Conservation (phyloP, 2,329 filamentous ascomycete species). For the Fusarium sp. region DNA sequence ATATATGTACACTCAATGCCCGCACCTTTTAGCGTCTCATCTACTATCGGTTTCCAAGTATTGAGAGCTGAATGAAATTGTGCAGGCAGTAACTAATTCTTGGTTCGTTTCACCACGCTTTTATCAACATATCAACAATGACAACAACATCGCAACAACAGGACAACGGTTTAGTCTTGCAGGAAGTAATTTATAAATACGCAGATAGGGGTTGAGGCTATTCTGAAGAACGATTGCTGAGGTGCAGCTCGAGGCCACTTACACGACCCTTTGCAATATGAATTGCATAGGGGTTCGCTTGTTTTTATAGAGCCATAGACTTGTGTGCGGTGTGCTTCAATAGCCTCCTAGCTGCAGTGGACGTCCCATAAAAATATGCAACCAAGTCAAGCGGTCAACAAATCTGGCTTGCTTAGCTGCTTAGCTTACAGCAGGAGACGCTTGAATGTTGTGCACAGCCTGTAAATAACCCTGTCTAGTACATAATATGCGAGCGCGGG, state of each 20-base stretch:
- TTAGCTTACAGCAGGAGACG: slow-evolving; percentile 1
- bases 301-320: slow-evolving; percentile 44
- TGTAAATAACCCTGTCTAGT: slow-evolving; percentile 40
- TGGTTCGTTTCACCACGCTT: slow-evolving; percentile 14
- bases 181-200: slow-evolving; percentile 22
- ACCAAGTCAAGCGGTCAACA: slow-evolving; percentile 48
- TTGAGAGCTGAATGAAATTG: slow-evolving; percentile 2
- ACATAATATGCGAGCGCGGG: slow-evolving; percentile 39
- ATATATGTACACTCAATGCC: slow-evolving; percentile 18
- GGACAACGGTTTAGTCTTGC: slow-evolving; percentile 14
- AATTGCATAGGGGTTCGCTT: slow-evolving; percentile 45
- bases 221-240: slow-evolving; percentile 27
- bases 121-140: slow-evolving; percentile 6
- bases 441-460: slow-evolving; percentile 41
- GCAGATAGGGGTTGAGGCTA: neutral
- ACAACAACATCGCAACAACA: slow-evolving; percentile 29
- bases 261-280: slow-evolving; percentile 40
- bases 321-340: slow-evolving; percentile 50
- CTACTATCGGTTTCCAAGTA: neutral
- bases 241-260: slow-evolving; percentile 30
- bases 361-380: slow-evolving; percentile 51
- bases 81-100: slow-evolving; percentile 14
- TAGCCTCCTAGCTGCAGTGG: slow-evolving; percentile 45
- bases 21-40: slow-evolving; percentile 29
- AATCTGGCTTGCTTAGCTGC: slow-evolving; percentile 24